A percentile compares a stretch with the other conserved stretches of the same genome.
phyloP scores from a whole-genome alignment of 164 flowering plant genomes.

The Tinospora cordifolia region DNA sequence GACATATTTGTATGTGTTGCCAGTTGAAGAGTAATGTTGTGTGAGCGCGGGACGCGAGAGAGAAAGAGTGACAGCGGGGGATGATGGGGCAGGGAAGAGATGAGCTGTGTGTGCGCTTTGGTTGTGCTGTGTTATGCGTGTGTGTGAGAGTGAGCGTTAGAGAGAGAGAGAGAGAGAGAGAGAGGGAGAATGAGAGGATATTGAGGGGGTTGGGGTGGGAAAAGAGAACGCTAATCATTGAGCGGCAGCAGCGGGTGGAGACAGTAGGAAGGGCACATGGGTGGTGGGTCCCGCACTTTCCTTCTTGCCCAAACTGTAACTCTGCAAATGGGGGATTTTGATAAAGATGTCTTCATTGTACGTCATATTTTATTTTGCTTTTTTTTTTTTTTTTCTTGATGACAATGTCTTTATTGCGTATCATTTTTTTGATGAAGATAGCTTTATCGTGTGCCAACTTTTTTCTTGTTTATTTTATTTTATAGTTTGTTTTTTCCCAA shows the following conservation, averaged over 20 bases:
- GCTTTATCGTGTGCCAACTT: neutral
- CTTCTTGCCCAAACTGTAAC: neutral
- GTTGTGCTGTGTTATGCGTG: neutral
- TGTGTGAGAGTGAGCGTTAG: neutral
- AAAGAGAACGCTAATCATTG: conserved; percentile 8
- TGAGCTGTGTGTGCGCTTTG: neutral
- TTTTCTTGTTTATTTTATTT: too few species aligned
- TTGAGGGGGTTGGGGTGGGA: neutral
- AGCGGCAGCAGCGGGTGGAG: conserved; percentile 12
- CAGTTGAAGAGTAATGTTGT: too few species aligned
- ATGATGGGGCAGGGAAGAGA: neutral
- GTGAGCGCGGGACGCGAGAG: too few species aligned
- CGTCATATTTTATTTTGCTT: neutral
- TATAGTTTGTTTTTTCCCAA: too few species aligned
- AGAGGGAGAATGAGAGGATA: neutral
- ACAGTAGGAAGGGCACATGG: conserved; percentile 12
- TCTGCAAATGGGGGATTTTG: neutral
- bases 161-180: conserved; percentile 5
- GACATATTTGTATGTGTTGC: neutral
- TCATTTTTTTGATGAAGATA: neutral
- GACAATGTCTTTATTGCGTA: neutral
- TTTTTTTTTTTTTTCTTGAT: too few species aligned
- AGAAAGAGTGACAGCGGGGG: neutral
- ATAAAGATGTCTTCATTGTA: neutral
- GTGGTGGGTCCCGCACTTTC: conserved; percentile 5